Evolutionary conservation across 177 flowering plant genomes (phyloP).

Genomic region (Telopea speciosissima): DNA sequence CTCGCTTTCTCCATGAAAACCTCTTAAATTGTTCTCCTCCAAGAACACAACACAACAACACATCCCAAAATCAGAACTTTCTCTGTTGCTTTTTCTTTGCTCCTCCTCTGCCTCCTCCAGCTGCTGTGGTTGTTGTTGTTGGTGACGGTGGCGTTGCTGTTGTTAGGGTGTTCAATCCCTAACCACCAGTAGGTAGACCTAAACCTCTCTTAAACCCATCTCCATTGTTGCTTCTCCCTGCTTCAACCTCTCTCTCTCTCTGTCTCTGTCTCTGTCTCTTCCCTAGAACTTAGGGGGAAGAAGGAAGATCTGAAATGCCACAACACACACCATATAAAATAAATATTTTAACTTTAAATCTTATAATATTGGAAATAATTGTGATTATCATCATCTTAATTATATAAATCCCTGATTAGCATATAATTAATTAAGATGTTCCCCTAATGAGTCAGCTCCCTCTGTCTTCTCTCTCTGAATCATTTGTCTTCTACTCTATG

Average conservation of each 20-base stretch:
- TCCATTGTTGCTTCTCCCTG: conserved; percentile 11
- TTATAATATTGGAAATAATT: not conserved
- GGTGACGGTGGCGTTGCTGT: conserved; percentile 28
- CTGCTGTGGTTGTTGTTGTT: conserved; percentile 8
- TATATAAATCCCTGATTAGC: not conserved
- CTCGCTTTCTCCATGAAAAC: conserved; percentile 15
- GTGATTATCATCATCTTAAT: not conserved
- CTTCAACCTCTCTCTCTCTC: conserved; percentile 11
- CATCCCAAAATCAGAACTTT: conserved; percentile 10
- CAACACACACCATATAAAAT: conserved; percentile 45
- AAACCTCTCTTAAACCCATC: conserved; percentile 54
- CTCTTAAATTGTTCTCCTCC: not conserved
- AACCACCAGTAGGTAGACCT: conserved; percentile 97
- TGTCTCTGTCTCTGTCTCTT: conserved; percentile 24
- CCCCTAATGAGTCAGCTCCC: conserved; percentile 6
- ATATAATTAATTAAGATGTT: not conserved
- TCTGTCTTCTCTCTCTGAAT: not conserved
- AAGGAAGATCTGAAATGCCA: conserved; percentile 36
- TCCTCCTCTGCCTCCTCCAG: conserved; percentile 4
- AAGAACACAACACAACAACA: not conserved
- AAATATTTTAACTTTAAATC: not conserved
- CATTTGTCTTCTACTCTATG: no score
- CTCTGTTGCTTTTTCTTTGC: not conserved
- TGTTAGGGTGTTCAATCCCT: conserved; percentile 72
- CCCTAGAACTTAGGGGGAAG: conserved; percentile 21